Percentiles rank a stretch among this genome's conserved stretches.
Evolutionary conservation across 1,284 basidiomycete genomes (phyloP).

Genomic region (Phenoliferia sp.): DNA sequence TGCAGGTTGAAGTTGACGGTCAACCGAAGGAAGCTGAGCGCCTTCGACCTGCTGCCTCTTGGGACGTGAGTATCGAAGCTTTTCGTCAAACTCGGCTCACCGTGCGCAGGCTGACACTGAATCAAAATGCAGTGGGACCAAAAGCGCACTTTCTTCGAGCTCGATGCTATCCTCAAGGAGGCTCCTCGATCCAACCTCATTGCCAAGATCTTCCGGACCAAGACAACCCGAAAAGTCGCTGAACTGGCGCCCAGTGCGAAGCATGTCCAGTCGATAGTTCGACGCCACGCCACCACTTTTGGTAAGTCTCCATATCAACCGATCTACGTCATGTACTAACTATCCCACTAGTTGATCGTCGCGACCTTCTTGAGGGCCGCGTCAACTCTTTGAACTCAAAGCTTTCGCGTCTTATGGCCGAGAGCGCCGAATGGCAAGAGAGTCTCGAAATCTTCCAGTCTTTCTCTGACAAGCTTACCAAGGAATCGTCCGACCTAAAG

Average conservation of each 20-base stretch:
- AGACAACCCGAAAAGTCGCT: constrained; percentile 21
- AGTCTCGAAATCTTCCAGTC: constrained; percentile 11
- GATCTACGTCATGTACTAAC: background rate
- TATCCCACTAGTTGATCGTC: constrained; percentile 19
- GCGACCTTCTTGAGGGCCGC: constrained; percentile 27
- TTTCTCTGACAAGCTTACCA: constrained; percentile 32
- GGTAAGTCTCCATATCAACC: background rate
- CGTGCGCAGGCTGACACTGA: background rate
- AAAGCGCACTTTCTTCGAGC: constrained; percentile 10
- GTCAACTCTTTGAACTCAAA: constrained; percentile 6
- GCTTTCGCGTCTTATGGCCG: constrained; percentile 13
- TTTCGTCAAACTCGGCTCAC: background rate
- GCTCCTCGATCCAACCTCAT: constrained; percentile 7
- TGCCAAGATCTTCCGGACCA: constrained; percentile 12
- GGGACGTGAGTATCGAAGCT: constrained; percentile 18
- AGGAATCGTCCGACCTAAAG: constrained; percentile 27
- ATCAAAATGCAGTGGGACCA: constrained; percentile 19
- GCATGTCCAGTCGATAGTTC: constrained; percentile 31
- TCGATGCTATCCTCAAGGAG: constrained; percentile 24
- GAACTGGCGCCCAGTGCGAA: constrained; percentile 20
- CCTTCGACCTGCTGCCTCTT: constrained; percentile 15
- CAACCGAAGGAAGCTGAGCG: constrained; percentile 18
- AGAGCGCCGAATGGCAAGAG: constrained; percentile 16
- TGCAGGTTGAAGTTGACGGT: constrained; percentile 17
- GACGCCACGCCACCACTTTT: constrained; percentile 28